Percentiles rank a stretch among this genome's conserved stretches.
Conservation (phyloP, 1,284 basidiomycete genomes). For the Ceratobasidium sp. region DNA sequence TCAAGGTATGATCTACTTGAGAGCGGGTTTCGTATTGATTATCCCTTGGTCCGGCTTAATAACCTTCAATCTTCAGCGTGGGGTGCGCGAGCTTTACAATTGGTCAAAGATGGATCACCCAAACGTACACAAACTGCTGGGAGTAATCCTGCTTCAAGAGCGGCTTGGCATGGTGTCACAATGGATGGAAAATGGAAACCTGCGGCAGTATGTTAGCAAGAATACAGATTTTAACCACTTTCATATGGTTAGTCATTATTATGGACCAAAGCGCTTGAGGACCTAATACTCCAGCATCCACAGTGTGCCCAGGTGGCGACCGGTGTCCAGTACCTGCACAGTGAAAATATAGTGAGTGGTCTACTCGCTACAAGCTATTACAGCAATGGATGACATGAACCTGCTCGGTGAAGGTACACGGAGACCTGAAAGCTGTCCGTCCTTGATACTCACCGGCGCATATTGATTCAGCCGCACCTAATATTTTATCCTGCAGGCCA, state of each 20-base stretch:
- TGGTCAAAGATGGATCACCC: too few species aligned
- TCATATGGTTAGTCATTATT: slow-evolving; percentile 1
- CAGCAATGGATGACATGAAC: background rate
- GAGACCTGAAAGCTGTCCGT: slow-evolving; percentile 12
- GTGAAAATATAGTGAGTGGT: background rate
- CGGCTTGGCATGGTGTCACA: slow-evolving; percentile 10
- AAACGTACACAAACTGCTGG: slow-evolving; percentile 15
- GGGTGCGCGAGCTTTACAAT: slow-evolving; percentile 25
- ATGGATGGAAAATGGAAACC: slow-evolving; percentile 17
- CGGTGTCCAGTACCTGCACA: too few species aligned
- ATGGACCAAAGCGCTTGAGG: too few species aligned
- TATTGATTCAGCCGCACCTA: too few species aligned
- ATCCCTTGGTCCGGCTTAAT: too few species aligned
- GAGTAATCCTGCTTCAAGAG: slow-evolving; percentile 3
- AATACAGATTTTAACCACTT: background rate
- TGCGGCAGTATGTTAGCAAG: too few species aligned
- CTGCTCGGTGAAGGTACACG: background rate
- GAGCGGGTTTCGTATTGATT: too few species aligned
- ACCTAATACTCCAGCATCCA: too few species aligned
- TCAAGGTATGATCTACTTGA: too few species aligned
- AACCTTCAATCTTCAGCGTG: too few species aligned
- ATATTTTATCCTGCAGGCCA: background rate
- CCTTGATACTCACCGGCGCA: too few species aligned
- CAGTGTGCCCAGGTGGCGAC: background rate
- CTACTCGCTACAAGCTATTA: background rate